Percentiles rank a stretch among this genome's conserved stretches.
These are phyloP conservation scores for Corynascus novoguineensis DNA, from an alignment of 495 filamentous ascomycete species.

Conservation along the genomic window DNA sequence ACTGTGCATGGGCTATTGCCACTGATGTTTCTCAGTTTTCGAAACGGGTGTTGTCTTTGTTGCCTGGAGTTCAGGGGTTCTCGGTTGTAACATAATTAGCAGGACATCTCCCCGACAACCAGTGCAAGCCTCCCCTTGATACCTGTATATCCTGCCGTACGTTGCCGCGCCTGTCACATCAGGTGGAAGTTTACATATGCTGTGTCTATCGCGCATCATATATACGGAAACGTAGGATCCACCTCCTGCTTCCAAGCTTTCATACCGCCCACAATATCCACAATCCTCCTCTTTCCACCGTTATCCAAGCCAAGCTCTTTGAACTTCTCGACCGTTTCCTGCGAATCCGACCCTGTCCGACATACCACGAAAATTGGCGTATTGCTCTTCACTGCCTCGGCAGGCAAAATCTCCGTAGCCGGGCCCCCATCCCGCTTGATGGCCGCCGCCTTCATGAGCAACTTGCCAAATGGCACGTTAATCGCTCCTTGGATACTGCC, in stretches of 20 bases:
- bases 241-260: conserved; percentile 77
- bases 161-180: background rate
- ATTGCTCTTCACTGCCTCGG: conserved; percentile 15
- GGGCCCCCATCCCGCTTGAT: conserved; percentile 20
- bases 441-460: conserved; percentile 36
- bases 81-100: conserved; percentile 12
- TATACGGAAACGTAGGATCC: conserved; percentile 62
- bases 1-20: background rate
- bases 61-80: conserved; percentile 6
- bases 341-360: conserved; percentile 83
- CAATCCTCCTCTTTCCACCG: conserved; percentile 54
- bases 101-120: conserved; percentile 4
- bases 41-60: background rate
- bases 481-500: conserved; percentile 66
- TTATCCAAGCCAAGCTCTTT: conserved; percentile 60
- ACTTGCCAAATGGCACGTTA: conserved; percentile 66
- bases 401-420: conserved; percentile 3
- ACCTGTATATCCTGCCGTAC: background rate
- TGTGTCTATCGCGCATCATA: conserved; percentile 32
- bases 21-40: background rate
- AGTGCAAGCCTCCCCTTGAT: conserved; percentile 11
- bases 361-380: conserved; percentile 71
- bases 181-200: too few species aligned
- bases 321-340: conserved; percentile 64
- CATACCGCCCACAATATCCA: conserved; percentile 78